A percentile compares a stretch with the other conserved stretches of the same genome.
Conservation (phyloP, 495 filamentous ascomycete genomes). For the Neurospora pannonica region DNA sequence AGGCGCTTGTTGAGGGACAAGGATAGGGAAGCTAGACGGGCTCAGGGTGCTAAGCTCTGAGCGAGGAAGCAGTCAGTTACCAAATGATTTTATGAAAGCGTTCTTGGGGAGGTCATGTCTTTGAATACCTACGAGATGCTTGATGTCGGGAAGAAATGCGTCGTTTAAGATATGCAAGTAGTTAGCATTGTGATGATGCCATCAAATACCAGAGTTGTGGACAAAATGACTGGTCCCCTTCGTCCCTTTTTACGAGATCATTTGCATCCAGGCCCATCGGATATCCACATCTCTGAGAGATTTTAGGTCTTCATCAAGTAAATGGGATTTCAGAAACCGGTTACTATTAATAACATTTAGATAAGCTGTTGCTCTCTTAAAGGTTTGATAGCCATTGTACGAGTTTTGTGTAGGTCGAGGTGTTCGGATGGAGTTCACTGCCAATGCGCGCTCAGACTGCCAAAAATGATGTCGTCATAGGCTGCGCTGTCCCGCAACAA, state of each 20-base stretch:
- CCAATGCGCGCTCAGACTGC: not conserved
- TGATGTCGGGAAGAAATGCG: not conserved
- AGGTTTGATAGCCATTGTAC: not conserved
- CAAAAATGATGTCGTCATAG: not conserved
- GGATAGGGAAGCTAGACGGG: conserved; percentile 60
- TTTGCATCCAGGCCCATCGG: not conserved
- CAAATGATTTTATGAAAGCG: not conserved
- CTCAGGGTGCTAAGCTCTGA: conserved; percentile 45
- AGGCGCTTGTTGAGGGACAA: conserved; percentile 69
- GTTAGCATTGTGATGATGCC: not conserved
- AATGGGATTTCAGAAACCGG: not conserved
- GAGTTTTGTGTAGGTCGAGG: not conserved
- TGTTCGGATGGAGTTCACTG: not conserved
- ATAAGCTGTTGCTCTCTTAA: not conserved
- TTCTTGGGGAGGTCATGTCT: not conserved
- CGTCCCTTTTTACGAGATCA: not conserved
- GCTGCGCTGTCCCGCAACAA: not conserved
- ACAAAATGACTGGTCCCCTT: not conserved
- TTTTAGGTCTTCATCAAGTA: too few species aligned
- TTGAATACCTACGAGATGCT: not conserved
- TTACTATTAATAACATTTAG: not conserved
- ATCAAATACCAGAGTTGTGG: not conserved
- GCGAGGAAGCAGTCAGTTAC: not conserved
- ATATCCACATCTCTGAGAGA: not conserved
- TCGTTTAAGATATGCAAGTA: not conserved